Evolutionary conservation across 495 filamentous ascomycete species (phyloP).

Genomic region (Neurospora sp.): DNA sequence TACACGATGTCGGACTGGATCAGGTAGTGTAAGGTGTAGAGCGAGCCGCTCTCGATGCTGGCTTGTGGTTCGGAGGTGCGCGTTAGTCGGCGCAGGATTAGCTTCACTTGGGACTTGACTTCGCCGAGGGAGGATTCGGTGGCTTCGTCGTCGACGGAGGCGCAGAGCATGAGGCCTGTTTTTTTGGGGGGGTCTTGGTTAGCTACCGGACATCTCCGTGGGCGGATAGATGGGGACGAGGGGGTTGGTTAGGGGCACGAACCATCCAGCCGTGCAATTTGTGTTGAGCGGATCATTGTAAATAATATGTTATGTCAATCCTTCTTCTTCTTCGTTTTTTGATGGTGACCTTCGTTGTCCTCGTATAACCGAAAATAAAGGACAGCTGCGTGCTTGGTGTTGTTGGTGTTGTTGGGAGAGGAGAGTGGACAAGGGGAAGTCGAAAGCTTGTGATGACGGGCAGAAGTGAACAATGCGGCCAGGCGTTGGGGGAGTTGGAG

Average conservation of each 20-base stretch:
- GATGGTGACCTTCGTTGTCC: neutral
- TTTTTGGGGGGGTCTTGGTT: neutral
- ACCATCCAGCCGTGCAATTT: conserved; percentile 92
- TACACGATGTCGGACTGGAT: conserved; percentile 76
- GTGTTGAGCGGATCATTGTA: conserved; percentile 88
- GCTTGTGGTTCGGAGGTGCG: conserved; percentile 84
- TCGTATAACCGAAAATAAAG: neutral
- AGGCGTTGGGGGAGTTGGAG: neutral
- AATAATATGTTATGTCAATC: neutral
- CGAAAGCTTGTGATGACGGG: neutral
- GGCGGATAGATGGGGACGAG: neutral
- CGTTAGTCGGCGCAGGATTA: conserved; percentile 76
- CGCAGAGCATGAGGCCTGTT: conserved; percentile 82
- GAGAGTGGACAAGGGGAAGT: neutral
- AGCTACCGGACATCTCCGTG: conserved; percentile 6
- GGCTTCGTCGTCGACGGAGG: conserved; percentile 76
- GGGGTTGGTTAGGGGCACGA: conserved; percentile 12
- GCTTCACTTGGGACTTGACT: conserved; percentile 82
- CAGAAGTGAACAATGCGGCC: neutral
- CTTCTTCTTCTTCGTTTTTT: neutral
- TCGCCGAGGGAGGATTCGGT: conserved; percentile 70
- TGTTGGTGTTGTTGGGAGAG: neutral
- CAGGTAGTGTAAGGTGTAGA: conserved; percentile 84
- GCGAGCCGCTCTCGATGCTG: conserved; percentile 64
- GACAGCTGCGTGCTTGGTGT: neutral